phyloP scores from a whole-genome alignment of 73 alveolate genomes.

The Tetrahymena borealis region DNA sequence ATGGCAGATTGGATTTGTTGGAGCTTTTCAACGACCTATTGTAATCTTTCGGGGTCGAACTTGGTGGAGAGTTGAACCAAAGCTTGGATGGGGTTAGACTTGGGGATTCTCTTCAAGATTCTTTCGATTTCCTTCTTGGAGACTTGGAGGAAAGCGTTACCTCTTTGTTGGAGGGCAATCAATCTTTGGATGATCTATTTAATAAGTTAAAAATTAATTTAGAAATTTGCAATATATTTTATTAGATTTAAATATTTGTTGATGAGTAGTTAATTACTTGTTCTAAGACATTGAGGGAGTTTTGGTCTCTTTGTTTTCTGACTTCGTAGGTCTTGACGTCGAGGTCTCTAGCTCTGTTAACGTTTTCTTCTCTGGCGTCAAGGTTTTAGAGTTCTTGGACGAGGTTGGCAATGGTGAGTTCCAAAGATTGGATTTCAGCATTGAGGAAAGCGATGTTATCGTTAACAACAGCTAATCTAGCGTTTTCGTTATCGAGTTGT shows the following conservation, averaged over 20 bases:
- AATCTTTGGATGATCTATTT: neutral
- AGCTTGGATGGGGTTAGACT: neutral
- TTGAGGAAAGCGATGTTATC: neutral
- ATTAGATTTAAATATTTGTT: neutral
- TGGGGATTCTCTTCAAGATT: constrained; percentile 3
- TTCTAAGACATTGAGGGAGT: neutral
- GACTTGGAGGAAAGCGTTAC: constrained; percentile 3
- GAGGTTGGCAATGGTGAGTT: neutral
- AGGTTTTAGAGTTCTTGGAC: neutral
- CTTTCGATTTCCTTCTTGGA: constrained; percentile 1
- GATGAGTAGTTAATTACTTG: neutral
- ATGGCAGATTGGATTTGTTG: neutral
- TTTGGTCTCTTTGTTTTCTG: neutral
- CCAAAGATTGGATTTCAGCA: neutral
- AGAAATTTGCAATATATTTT: neutral
- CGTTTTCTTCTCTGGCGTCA: neutral
- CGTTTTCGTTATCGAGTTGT: neutral
- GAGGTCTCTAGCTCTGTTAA: neutral
- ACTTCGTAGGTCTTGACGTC: constrained; percentile 1
- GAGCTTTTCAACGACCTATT: neutral
- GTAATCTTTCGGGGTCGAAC: neutral
- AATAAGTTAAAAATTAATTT: neutral
- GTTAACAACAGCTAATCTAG: neutral
- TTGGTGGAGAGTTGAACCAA: neutral
- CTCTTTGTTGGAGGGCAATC: neutral